Evolutionary conservation across 805 yeast genomes (phyloP), one percentile per base, ranked within the genome.

Genomic region (Groenewaldozyma tartarivorans): DNA sequence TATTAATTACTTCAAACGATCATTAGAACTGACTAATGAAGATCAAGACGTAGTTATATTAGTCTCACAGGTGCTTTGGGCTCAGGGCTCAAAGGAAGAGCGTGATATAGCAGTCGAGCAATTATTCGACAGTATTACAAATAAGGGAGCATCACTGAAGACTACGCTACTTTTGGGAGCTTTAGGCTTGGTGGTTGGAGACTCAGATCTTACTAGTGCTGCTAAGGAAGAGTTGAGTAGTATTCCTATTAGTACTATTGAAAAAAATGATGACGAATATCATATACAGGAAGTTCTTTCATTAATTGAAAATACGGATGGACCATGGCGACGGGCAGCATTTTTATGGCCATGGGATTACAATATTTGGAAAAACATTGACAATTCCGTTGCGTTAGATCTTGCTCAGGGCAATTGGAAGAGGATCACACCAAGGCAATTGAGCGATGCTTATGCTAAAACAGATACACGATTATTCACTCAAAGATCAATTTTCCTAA

Each of bases 71-170:
- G 81, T 88, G 0, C 65, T 92, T 38, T 81, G 80, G 63, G 84
- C 85, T 2, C 74, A 74, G 42, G 81, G 77, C n/a, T 72, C 77
- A 0, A 76, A 72, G n/a, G 92, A 82, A 4, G 77, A 92, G 1
- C 79, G 76, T 44, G 81, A 77, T 47, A 88, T 87, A 1, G 95
- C 96, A 0, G 54, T 83, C 36, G 95, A 87, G 51, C 95, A 86
- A 57, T 61, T 90, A 34, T 80, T 82, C 50, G 68, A 71, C 19
- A 75, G 70, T 50, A 74, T 87, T 32, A 79, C 73, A 45, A 66
- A 62, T 3, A 59, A 72, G 42, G 95, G 94, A 0, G 67, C 82
- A 1, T 75, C 87, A 2, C 61, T 85, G 35, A 53, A 75, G 19
- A 75, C 83, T 1, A 79, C 84, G 0, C 60, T 88, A 44, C 74